Percentiles rank a stretch among this genome's conserved stretches.
phyloP scores from a whole-genome alignment of 2,329 filamentous ascomycete species.

The Alternaria metachromatica region DNA sequence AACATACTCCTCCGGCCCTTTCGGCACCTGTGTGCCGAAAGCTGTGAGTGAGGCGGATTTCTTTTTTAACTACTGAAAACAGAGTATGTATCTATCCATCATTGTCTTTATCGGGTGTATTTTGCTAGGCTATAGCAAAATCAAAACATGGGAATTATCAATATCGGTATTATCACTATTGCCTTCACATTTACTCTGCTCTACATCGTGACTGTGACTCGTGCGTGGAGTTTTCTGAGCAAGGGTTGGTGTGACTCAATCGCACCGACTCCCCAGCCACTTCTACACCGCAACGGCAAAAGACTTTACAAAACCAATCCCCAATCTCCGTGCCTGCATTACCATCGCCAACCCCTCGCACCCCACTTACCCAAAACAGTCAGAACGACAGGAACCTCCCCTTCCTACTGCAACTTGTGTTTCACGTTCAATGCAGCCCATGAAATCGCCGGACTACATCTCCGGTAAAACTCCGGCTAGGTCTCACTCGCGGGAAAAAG shows the following conservation, averaged over 20 bases:
- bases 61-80: conserved; percentile 11
- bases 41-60: conserved; percentile 13
- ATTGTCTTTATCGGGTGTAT: not conserved
- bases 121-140: conserved; percentile 6
- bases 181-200: not conserved
- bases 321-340: conserved; percentile 1
- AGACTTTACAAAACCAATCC: not conserved
- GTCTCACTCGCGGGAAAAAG: not conserved
- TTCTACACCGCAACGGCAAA: not conserved
- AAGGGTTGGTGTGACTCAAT: not conserved
- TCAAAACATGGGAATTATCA: conserved; percentile 7
- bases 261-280: not conserved
- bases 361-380: not conserved
- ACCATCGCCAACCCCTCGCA: not conserved
- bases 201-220: not conserved
- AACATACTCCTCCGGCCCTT: conserved; percentile 13
- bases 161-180: conserved; percentile 1
- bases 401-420: not conserved
- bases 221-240: not conserved
- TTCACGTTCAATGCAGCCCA: not conserved
- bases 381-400: not conserved
- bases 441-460: not conserved
- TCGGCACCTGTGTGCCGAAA: not conserved
- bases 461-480: not conserved
- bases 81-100: conserved; percentile 17